Percentiles rank a stretch among this genome's conserved stretches.
Conservation (phyloP, 2,329 filamentous ascomycete species). For the Cladosporium oxysporum region DNA sequence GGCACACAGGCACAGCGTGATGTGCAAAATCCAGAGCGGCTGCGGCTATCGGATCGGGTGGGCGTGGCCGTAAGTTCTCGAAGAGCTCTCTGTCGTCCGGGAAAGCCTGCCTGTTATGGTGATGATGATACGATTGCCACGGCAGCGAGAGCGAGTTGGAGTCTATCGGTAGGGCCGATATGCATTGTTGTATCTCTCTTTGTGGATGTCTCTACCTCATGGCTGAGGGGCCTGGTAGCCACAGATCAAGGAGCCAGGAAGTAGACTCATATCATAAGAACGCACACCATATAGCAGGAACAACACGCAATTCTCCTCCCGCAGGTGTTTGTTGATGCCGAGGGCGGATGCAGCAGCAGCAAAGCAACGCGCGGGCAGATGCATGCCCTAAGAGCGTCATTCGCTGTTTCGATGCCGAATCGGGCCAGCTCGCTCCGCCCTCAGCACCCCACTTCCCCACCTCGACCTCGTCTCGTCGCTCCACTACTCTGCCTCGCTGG, state of each 20-base stretch:
- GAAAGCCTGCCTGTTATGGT: constrained; percentile 4
- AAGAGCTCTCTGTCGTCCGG: not conserved
- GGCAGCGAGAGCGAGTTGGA: not conserved
- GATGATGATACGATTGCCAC: constrained; percentile 4
- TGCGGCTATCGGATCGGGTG: constrained; percentile 7
- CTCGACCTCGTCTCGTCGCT: constrained; percentile 2
- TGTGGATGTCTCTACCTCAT: not conserved
- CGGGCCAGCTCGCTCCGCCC: not conserved
- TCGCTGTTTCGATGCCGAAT: not conserved
- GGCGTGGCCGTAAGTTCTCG: not conserved
- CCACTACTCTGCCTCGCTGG: not conserved
- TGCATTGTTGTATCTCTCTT: not conserved
- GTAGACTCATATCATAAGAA: not conserved
- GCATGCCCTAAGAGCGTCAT: not conserved
- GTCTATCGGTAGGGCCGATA: not conserved
- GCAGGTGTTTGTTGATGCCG: not conserved
- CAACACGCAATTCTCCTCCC: not conserved
- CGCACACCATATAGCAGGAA: not conserved
- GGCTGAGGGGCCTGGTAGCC: not conserved
- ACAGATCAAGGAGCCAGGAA: not conserved
- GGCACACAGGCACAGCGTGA: not conserved
- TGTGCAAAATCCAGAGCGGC: not conserved
- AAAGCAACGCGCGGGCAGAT: not conserved
- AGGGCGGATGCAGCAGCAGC: not conserved
- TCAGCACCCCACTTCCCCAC: not conserved